Evolutionary conservation across 2,329 filamentous ascomycete species (phyloP).

Genomic region (Chaetomium globosum): DNA sequence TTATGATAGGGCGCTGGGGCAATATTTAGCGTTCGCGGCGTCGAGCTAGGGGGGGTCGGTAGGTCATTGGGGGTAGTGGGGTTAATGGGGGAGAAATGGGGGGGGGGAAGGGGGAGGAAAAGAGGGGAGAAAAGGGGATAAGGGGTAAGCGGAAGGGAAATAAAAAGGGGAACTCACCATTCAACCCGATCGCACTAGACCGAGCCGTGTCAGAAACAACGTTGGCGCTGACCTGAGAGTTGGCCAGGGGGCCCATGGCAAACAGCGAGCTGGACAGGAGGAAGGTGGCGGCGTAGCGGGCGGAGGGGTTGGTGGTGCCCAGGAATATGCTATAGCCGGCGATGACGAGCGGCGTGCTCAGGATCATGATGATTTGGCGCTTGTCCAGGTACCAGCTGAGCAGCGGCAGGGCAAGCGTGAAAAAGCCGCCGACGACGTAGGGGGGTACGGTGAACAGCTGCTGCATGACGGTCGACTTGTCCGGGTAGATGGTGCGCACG

Average conservation of each 20-base stretch:
- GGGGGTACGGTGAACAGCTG: constrained; percentile 72
- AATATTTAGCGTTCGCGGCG: too few species aligned
- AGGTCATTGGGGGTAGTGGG: background rate
- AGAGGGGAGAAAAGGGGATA: background rate
- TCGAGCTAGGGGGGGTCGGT: background rate
- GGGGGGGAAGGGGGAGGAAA: background rate
- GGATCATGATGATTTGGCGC: constrained; percentile 62
- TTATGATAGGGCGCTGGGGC: too few species aligned
- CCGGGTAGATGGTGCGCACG: constrained; percentile 67
- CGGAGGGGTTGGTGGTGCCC: constrained; percentile 51
- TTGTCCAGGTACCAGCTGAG: constrained; percentile 61
- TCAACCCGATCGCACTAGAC: constrained; percentile 42
- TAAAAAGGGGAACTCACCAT: constrained; percentile 20
- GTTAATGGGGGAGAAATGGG: background rate
- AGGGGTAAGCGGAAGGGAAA: background rate
- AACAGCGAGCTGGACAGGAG: constrained; percentile 66
- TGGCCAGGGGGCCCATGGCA: constrained; percentile 63
- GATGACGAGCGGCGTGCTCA: constrained; percentile 63
- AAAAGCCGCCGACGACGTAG: constrained; percentile 67
- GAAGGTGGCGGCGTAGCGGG: constrained; percentile 70
- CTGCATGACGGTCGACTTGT: constrained; percentile 58
- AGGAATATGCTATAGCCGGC: constrained; percentile 71
- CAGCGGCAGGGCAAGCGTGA: constrained; percentile 61
- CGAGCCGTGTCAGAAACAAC: constrained; percentile 70
- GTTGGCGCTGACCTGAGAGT: constrained; percentile 68